These are phyloP conservation scores for Coemansia sp. DNA, from an alignment of 192 early-diverging fungal genomes.

Conservation along the genomic window DNA sequence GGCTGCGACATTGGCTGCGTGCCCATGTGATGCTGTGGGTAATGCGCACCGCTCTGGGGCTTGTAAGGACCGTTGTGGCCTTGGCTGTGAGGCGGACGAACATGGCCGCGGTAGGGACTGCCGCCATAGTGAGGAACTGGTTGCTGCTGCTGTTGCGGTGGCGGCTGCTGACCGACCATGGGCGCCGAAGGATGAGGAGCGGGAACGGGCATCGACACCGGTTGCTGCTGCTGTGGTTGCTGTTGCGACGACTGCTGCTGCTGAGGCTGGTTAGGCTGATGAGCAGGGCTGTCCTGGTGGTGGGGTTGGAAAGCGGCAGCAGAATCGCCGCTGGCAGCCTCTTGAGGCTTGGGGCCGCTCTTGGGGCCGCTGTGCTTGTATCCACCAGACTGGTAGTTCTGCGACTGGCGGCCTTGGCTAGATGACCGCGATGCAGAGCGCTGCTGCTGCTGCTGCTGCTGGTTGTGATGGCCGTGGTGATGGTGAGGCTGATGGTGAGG, in stretches of 20 bases:
- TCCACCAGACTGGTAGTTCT: conserved; percentile 25
- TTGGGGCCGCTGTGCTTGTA: conserved; percentile 41
- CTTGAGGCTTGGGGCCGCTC: conserved; percentile 31
- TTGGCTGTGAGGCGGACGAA: conserved; percentile 47
- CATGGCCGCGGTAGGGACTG: conserved; percentile 46
- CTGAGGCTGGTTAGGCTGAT: not conserved
- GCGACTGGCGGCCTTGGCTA: conserved; percentile 42
- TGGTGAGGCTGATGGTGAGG: conserved; percentile 8
- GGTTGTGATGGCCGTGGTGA: conserved; percentile 24
- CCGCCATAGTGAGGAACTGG: conserved; percentile 26
- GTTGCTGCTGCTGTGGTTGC: conserved; percentile 1
- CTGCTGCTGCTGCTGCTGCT: conserved; percentile 35
- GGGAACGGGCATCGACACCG: conserved; percentile 10
- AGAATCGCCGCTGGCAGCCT: conserved; percentile 9
- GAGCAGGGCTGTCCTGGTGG: not conserved
- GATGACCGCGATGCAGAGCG: conserved; percentile 49
- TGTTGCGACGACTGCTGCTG: not conserved
- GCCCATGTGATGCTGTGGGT: conserved; percentile 45
- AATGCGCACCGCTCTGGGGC: conserved; percentile 41
- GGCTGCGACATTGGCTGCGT: conserved; percentile 43
- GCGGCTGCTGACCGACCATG: conserved; percentile 29
- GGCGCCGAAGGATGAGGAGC: not conserved
- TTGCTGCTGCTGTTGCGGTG: conserved; percentile 15
- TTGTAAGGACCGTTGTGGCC: conserved; percentile 37
- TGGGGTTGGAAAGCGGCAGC: conserved; percentile 4